Percentiles rank a stretch among this genome's conserved stretches.
Conservation (phyloP, 2,329 filamentous ascomycete genomes). For the Didymella pomorum region DNA sequence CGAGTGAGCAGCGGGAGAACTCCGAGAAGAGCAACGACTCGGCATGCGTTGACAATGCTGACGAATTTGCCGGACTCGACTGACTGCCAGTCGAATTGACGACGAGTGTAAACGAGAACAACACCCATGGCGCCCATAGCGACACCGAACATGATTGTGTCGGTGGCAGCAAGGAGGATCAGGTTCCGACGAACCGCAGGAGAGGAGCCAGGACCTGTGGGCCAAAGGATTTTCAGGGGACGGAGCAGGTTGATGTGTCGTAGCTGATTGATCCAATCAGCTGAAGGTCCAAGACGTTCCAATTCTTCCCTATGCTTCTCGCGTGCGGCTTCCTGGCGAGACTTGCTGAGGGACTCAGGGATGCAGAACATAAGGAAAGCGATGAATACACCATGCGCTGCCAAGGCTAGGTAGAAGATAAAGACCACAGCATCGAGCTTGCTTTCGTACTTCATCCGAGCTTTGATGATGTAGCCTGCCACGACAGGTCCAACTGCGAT, state of each 20-base stretch:
- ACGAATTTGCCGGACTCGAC: slow-evolving; percentile 83
- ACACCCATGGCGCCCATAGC: slow-evolving; percentile 84
- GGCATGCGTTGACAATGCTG: slow-evolving; percentile 77
- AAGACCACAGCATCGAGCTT: slow-evolving; percentile 76
- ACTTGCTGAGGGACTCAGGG: slow-evolving; percentile 83
- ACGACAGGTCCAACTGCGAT: slow-evolving; percentile 85
- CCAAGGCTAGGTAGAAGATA: slow-evolving; percentile 85
- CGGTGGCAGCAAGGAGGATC: slow-evolving; percentile 79
- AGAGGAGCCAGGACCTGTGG: slow-evolving; percentile 70
- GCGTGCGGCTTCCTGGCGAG: slow-evolving; percentile 73
- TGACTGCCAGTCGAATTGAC: slow-evolving; percentile 82
- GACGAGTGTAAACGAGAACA: slow-evolving; percentile 82
- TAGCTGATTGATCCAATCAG: slow-evolving; percentile 56
- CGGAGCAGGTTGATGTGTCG: slow-evolving; percentile 71
- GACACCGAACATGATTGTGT: slow-evolving; percentile 82
- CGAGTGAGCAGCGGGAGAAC: slow-evolving; percentile 81
- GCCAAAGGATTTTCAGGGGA: slow-evolving; percentile 80
- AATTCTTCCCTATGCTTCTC: slow-evolving; percentile 67
- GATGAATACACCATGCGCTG: slow-evolving; percentile 77
- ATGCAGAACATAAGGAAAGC: slow-evolving; percentile 73
- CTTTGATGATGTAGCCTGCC: slow-evolving; percentile 78
- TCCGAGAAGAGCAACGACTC: slow-evolving; percentile 77
- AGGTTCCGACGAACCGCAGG: slow-evolving; percentile 77
- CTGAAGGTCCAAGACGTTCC: slow-evolving; percentile 43
- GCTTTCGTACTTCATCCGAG: slow-evolving; percentile 40